Evolutionary conservation across 352 stramenopile species (phyloP).

Genomic region (Phytophthora tubulina): DNA sequence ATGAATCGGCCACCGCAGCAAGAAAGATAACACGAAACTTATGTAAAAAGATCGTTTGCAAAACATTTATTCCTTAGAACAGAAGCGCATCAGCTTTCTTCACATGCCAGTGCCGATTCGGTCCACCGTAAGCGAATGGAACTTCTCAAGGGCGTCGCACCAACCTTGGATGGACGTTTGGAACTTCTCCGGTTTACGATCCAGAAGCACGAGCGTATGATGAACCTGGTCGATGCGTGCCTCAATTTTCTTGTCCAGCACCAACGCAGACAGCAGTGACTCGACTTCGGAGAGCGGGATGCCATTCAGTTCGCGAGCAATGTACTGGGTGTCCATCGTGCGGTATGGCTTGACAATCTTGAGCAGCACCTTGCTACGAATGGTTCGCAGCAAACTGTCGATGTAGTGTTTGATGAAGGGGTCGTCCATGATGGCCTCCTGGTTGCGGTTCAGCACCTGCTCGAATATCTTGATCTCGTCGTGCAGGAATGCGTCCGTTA

Average conservation of each 20-base stretch:
- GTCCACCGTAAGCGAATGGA: slow-evolving; percentile 73
- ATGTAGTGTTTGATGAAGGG: slow-evolving; percentile 97
- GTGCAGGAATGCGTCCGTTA: slow-evolving; percentile 95
- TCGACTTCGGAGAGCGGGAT: slow-evolving; percentile 94
- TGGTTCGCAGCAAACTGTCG: slow-evolving; percentile 93
- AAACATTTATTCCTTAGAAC: slow-evolving; percentile 9
- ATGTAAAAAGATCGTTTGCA: slow-evolving; percentile 36
- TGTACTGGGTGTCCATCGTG: slow-evolving; percentile 92
- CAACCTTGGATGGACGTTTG: slow-evolving; percentile 68
- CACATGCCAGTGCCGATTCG: slow-evolving; percentile 59
- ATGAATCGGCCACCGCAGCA: slow-evolving; percentile 20
- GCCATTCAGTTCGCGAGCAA: slow-evolving; percentile 93
- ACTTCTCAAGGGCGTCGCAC: slow-evolving; percentile 79
- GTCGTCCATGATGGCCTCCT: slow-evolving; percentile 94
- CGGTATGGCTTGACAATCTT: slow-evolving; percentile 95
- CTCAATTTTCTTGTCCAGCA: slow-evolving; percentile 94
- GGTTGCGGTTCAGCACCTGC: slow-evolving; percentile 87
- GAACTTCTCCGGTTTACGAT: slow-evolving; percentile 77
- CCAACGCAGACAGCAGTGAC: slow-evolving; percentile 91
- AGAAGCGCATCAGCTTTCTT: not conserved
- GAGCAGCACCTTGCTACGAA: slow-evolving; percentile 95
- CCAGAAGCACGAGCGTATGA: slow-evolving; percentile 79
- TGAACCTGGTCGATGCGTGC: slow-evolving; percentile 93
- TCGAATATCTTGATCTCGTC: slow-evolving; percentile 97
- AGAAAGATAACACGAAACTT: slow-evolving; percentile 19